A percentile compares a stretch with the other conserved stretches of the same genome.
phyloP scores from a whole-genome alignment of 805 yeast genomes.

The Kluyveromyces nonfermentans region DNA sequence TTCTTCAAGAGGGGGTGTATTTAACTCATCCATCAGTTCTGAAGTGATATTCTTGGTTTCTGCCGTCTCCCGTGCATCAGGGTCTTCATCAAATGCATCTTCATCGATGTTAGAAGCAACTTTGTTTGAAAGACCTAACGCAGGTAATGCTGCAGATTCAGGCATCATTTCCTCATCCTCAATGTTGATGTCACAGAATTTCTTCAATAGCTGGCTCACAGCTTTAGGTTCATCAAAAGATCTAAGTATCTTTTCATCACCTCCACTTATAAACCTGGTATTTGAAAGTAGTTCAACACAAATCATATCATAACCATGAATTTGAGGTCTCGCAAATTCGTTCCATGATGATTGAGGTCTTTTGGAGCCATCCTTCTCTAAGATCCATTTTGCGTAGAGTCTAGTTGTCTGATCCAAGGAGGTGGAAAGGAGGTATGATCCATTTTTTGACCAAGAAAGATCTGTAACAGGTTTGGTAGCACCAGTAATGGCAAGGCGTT shows the following conservation, averaged over 20 bases:
- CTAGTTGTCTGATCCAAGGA: slow-evolving; percentile 93
- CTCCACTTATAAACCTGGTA: slow-evolving; percentile 77
- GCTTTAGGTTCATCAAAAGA: slow-evolving; percentile 83
- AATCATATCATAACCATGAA: slow-evolving; percentile 96
- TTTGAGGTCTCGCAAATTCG: slow-evolving; percentile 94
- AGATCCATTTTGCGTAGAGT: slow-evolving; percentile 56
- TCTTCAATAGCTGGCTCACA: slow-evolving; percentile 52
- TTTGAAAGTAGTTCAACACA: slow-evolving; percentile 54
- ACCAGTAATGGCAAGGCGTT: slow-evolving; percentile 61
- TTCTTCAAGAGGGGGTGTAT: slow-evolving; percentile 76
- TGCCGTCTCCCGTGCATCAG: slow-evolving; percentile 27
- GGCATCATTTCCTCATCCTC: slow-evolving; percentile 40
- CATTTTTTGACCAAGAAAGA: slow-evolving; percentile 60
- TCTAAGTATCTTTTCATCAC: slow-evolving; percentile 88
- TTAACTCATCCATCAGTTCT: slow-evolving; percentile 39
- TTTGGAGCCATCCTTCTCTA: slow-evolving; percentile 23
- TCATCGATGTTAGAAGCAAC: slow-evolving; percentile 50
- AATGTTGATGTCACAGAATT: slow-evolving; percentile 39
- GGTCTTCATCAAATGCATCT: slow-evolving; percentile 32
- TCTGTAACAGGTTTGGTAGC: slow-evolving; percentile 69
- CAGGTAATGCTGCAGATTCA: slow-evolving; percentile 84
- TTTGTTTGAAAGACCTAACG: slow-evolving; percentile 86
- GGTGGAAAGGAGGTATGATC: slow-evolving; percentile 61
- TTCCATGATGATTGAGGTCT: slow-evolving; percentile 49
- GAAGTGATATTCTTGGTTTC: slow-evolving; percentile 33